Evolutionary conservation across 2,329 filamentous ascomycete species (phyloP).

Genomic region (Aspergillus sp.): DNA sequence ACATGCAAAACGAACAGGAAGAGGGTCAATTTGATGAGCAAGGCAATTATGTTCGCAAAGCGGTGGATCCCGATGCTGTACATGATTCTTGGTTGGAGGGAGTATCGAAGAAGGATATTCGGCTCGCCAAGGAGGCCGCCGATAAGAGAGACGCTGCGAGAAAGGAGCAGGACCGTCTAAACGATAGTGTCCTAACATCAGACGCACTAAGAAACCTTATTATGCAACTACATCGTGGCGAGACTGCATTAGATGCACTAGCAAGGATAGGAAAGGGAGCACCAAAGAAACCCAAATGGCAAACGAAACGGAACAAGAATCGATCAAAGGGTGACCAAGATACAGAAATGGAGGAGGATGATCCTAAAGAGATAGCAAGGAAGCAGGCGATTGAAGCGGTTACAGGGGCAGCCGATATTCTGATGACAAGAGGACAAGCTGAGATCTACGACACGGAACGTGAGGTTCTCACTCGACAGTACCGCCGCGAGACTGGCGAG

Average conservation of each 20-base stretch:
- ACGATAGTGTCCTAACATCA: constrained; percentile 71
- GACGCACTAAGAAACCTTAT: constrained; percentile 77
- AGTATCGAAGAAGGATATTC: constrained; percentile 90
- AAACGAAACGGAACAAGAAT: constrained; percentile 56
- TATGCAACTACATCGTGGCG: constrained; percentile 69
- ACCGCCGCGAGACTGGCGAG: constrained; percentile 80
- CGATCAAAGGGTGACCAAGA: constrained; percentile 48
- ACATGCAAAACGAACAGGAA: constrained; percentile 85
- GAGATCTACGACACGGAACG: constrained; percentile 92
- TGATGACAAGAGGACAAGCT: constrained; percentile 77
- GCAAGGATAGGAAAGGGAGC: constrained; percentile 73
- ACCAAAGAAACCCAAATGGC: constrained; percentile 60
- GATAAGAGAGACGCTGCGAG: constrained; percentile 79
- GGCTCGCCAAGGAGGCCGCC: constrained; percentile 79
- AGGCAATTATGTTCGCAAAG: constrained; percentile 90
- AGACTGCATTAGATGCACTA: constrained; percentile 85
- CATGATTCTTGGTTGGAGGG: constrained; percentile 94
- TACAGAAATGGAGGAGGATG: constrained; percentile 73
- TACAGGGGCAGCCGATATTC: constrained; percentile 84
- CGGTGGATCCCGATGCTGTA: constrained; percentile 80
- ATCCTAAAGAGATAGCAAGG: constrained; percentile 68
- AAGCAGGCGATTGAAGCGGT: constrained; percentile 76
- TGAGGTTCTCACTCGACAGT: constrained; percentile 80
- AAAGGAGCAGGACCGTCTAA: constrained; percentile 67
- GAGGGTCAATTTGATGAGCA: constrained; percentile 88